Evolutionary conservation across 345 rosid species (phyloP).

Genomic region (Salix dunnii): DNA sequence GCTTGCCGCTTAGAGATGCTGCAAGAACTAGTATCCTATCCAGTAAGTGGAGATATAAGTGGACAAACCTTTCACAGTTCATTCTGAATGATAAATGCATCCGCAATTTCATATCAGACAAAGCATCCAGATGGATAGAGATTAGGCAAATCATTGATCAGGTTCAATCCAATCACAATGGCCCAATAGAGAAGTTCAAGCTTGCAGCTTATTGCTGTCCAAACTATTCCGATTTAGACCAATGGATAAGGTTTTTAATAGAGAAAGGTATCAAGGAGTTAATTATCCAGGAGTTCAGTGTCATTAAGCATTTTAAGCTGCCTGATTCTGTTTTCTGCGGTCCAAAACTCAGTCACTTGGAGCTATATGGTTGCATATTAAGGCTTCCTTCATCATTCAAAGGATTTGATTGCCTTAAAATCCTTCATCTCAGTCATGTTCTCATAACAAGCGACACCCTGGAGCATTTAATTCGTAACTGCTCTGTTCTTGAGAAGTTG

Average conservation of each 20-base stretch:
- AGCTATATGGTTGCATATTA: slow-evolving; percentile 29
- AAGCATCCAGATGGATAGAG: slow-evolving; percentile 22
- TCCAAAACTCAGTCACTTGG: slow-evolving; percentile 29
- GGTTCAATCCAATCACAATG: slow-evolving; percentile 18
- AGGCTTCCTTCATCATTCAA: slow-evolving; percentile 23
- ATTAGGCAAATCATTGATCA: slow-evolving; percentile 21
- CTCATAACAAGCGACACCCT: slow-evolving; percentile 17
- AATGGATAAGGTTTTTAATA: slow-evolving; percentile 16
- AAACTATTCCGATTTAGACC: slow-evolving; percentile 22
- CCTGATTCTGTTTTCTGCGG: slow-evolving; percentile 28
- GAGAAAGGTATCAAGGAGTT: slow-evolving; percentile 28
- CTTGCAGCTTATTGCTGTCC: slow-evolving; percentile 23
- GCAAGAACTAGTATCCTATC: slow-evolving; percentile 32
- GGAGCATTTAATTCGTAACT: slow-evolving; percentile 26
- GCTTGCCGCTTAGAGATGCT: slow-evolving; percentile 32
- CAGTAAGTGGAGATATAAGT: slow-evolving; percentile 33
- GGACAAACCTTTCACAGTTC: slow-evolving; percentile 31
- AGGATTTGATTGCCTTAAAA: slow-evolving; percentile 29
- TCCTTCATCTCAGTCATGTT: slow-evolving; percentile 25
- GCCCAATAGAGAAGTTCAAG: slow-evolving; percentile 33
- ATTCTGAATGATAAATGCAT: slow-evolving; percentile 33
- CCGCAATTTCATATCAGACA: slow-evolving; percentile 2
- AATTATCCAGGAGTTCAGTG: slow-evolving; percentile 22
- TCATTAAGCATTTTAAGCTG: slow-evolving; percentile 21
- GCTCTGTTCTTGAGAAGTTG: slow-evolving; percentile 29